Evolutionary conservation across 225 moss, liverwort and hornwort genomes (phyloP), one percentile per base, ranked within the genome.

Genomic region (Straminergon stramineum): DNA sequence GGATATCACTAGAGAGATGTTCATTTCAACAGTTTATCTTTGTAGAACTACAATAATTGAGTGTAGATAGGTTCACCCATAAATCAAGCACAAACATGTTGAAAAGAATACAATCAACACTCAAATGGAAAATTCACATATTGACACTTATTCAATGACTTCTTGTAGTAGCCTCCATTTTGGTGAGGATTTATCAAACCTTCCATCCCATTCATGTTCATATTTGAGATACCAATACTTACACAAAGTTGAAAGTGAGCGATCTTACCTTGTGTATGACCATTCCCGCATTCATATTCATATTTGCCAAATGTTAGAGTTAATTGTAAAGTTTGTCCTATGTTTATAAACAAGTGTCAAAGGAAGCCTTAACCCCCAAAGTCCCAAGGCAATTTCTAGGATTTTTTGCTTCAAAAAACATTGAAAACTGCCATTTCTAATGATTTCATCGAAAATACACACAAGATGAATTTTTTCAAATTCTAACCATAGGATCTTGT

Each of bases 111-210:
- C 15, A 78, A 35, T 35, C 9, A 13, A 0, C 3, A 55, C 2
- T 35, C 23, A 23, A 22, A 22, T 23, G 0, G 15, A 35, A 9
- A 35, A 53, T 53, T 35, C 14, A 35, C 14, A 35, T 15, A 53
- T 14, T 34, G 15, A 35, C 35, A 53, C 21, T 77, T 34, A 1
- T 22, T 53, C 22, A 53, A 53, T 23, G 53, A 34, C 8, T 22
- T 77, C 22, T 48, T 6, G 0, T 1, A 18, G 0, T 48, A 19
- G 19, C 12, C 23, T 23, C 14, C 0, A 35, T 0, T 55, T 23
- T 34, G 5, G 0, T 35, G 35, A 52, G 1, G 35, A 35, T 35
- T 77, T 15, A 48, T 35, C 14, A 21, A 52, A 75, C 13, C 19
- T 11, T 75, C 32, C 75, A 51, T 75, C 2, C 8, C 14, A 76